Evolutionary conservation across 225 moss, liverwort and hornwort species (phyloP), one percentile per base, ranked within the genome.

Genomic region (Lunularia cruciata): DNA sequence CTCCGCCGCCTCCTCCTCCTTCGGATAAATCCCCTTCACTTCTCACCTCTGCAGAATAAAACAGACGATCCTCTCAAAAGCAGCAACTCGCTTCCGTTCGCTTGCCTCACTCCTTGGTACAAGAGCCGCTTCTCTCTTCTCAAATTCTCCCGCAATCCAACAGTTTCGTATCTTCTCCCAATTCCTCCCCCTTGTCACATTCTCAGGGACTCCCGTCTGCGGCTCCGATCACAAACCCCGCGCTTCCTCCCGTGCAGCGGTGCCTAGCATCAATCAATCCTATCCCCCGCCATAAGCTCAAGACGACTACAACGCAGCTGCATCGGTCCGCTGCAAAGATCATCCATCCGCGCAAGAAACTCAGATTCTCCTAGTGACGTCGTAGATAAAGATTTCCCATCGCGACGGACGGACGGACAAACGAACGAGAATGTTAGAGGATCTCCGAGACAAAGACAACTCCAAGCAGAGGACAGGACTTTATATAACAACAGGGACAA

Each of bases 61-160:
- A 57, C 56, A 57, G 56, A 56, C 55, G 19, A 57, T 57, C 56
- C 56, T 27, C 33, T 32, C 31, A 48, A 67, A 51, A 51, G 58
- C 18, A 61, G 52, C 57, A 61, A 43, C 4, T 39, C 22, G 5
- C n/a, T 26, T 43, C n/a, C n/a, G 8, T 47, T 5, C n/a, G 1
- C 37, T 62, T 48, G 28, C 10, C 31, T 67, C 37, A 6, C 19
- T 47, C 48, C 34, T 11, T 12, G 34, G 25, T 59, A 59, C 59
- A 59, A 59, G 20, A 32, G 59, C n/a, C 59, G 59, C 35, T 32
- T 15, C 43, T 7, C 7, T 7, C 7, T 7, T 15, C 43, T 43
- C 43, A n/a, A n/a, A n/a, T n/a, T n/a, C n/a, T n/a, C 54, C 54
- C 30, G 54, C 26, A 54, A 54, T 9, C 25, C 27, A 26, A 54